Conservation (phyloP, 768 basidiomycete species). For the Boletellus emodensis region DNA sequence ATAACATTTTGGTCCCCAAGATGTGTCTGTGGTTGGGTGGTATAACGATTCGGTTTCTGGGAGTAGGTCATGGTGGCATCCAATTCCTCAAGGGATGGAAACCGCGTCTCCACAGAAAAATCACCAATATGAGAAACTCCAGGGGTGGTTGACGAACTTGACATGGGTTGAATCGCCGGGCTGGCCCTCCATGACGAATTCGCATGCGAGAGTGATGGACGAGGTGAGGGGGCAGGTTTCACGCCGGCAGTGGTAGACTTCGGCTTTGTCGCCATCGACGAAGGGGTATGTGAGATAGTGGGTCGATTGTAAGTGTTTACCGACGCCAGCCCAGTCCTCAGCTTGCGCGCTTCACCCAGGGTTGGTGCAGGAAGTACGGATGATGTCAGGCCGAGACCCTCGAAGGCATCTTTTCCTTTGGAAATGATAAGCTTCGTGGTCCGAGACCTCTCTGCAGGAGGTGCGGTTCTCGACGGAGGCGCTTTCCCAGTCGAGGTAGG, state of each 20-base stretch:
- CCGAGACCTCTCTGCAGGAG: slow-evolving; percentile 29
- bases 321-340: slow-evolving; percentile 64
- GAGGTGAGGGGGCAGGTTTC: slow-evolving; percentile 30
- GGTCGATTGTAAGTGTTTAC: slow-evolving; percentile 38
- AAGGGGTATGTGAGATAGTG: slow-evolving; percentile 10
- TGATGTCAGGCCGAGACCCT: slow-evolving; percentile 57
- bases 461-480: slow-evolving; percentile 22
- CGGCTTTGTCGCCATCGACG: slow-evolving; percentile 14
- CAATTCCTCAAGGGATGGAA: slow-evolving; percentile 84
- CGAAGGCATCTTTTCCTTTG: slow-evolving; percentile 70
- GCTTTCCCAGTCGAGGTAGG: slow-evolving; percentile 13
- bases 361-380: slow-evolving; percentile 55
- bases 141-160: slow-evolving; percentile 35
- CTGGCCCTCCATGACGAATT: slow-evolving; percentile 18
- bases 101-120: slow-evolving; percentile 63
- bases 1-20: slow-evolving; percentile 14
- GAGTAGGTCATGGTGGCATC: slow-evolving; percentile 49
- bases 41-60: slow-evolving; percentile 16
- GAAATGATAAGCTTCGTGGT: slow-evolving; percentile 28
- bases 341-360: slow-evolving; percentile 68
- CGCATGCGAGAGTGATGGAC: slow-evolving; percentile 16
- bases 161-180: slow-evolving; percentile 17
- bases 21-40: slow-evolving; percentile 13
- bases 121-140: slow-evolving; percentile 37
- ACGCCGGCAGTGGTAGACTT: slow-evolving; percentile 15